Evolutionary conservation across 345 rosid genomes (phyloP), one percentile per base, ranked within the genome.

Genomic region (Excoecaria cochinchinensis): DNA sequence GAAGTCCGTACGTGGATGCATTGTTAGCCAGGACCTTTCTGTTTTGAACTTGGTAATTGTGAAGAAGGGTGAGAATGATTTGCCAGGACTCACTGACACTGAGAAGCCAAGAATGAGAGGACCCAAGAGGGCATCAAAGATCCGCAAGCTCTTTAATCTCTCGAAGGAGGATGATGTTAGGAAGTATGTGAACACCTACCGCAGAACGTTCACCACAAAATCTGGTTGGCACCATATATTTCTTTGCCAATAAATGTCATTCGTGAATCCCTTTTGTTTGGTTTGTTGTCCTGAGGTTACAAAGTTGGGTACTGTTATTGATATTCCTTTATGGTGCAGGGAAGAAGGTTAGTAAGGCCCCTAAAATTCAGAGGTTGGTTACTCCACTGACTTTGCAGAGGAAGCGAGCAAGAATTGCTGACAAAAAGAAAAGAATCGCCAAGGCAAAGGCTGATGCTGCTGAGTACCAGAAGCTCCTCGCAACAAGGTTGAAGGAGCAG

Each of bases 1-100:
- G 77, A 92, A 92, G 89, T 92, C 97, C 59, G 97, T 92, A 3
- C 92, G 95, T 19, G 97, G 97, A 53, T 92, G 97, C 84, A 90
- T 90, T 66, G 97, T 92, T 47, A 92, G 95, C 83, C 93, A 74
- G 6, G 97, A 90, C 62, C 90, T 92, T 47, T 90, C 94, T 61
- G 97, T 92, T 75, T 78, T 92, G 73, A 92, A 92, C 89, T 81
- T 92, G 78, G 90, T 90, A 48, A 90, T 90, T 67, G 93, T 90
- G 73, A 90, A 87, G 88, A 89, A 89, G 77, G 95, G 93, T 74
- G 97, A 92, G 44, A 84, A 83, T 64, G 97, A 90, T 66, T 89
- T 92, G 52, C 97, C 93, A 4, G 95, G 97, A n/a, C 84, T 90
- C 44, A 92, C 97, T 0, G 93, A 92, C 68, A 85, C 79, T 8